Evolutionary conservation across 306 rosid species (phyloP).

Genomic region (Dryas octopetala): DNA sequence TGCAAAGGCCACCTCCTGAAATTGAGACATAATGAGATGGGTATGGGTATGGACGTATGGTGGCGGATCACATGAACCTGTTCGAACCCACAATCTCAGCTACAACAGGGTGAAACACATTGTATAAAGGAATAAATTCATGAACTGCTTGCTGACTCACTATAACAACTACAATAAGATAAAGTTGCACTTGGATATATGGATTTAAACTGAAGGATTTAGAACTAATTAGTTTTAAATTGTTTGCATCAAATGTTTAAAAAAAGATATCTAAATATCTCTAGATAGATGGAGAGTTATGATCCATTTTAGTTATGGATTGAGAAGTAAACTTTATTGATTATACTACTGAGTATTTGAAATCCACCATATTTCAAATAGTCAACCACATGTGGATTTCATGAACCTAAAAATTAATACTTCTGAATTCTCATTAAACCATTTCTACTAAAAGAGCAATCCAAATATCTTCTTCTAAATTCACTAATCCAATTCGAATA

Average conservation of each 20-base stretch:
- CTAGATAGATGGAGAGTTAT: neutral
- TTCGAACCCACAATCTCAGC: neutral
- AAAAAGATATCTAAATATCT: neutral
- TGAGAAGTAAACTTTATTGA: too few species aligned
- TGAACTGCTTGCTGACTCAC: neutral
- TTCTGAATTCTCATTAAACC: neutral
- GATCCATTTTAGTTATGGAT: too few species aligned
- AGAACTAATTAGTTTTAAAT: neutral
- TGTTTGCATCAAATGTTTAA: neutral
- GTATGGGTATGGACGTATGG: neutral
- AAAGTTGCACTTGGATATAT: neutral
- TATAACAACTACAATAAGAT: too few species aligned
- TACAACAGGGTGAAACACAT: neutral
- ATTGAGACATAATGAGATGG: neutral
- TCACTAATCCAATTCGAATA: neutral
- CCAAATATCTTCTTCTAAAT: neutral
- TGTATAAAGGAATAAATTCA: neutral
- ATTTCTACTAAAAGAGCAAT: neutral
- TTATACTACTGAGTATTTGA: neutral
- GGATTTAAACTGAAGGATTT: slow-evolving; percentile 1
- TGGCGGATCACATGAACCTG: neutral
- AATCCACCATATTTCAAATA: neutral
- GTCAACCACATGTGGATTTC: too few species aligned
- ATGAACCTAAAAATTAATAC: too few species aligned
- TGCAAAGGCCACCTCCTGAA: slow-evolving; percentile 4